A percentile compares a stretch with the other conserved stretches of the same genome.
Evolutionary conservation across 2,329 filamentous ascomycete genomes (phyloP).

Genomic region (Capronia epimyces): DNA sequence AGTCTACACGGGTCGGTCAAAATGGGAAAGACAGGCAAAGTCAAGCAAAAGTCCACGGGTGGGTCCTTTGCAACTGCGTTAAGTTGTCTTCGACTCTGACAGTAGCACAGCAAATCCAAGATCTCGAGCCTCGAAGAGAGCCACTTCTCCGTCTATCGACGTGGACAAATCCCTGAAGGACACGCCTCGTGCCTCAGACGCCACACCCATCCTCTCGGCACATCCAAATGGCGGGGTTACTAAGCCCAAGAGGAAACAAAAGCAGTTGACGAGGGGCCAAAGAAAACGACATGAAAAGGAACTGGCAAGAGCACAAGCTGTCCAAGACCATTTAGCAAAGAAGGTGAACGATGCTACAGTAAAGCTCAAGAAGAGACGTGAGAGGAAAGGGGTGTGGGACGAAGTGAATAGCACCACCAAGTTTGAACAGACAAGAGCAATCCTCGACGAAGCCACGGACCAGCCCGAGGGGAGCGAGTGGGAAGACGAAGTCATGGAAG

Average conservation of each 20-base stretch:
- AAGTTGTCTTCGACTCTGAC: not conserved
- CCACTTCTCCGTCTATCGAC: slow-evolving; percentile 50
- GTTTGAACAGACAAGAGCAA: slow-evolving; percentile 23
- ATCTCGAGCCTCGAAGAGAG: slow-evolving; percentile 56
- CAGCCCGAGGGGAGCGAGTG: slow-evolving; percentile 48
- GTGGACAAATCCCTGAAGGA: slow-evolving; percentile 47
- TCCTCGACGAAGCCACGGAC: slow-evolving; percentile 43
- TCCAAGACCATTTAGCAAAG: slow-evolving; percentile 51
- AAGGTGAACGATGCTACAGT: slow-evolving; percentile 51
- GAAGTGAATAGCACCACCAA: slow-evolving; percentile 36
- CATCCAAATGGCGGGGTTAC: slow-evolving; percentile 48
- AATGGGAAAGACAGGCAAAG: slow-evolving; percentile 22
- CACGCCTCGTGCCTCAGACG: slow-evolving; percentile 37
- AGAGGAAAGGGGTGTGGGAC: slow-evolving; percentile 43
- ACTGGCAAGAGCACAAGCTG: slow-evolving; percentile 51
- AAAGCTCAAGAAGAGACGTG: slow-evolving; percentile 46
- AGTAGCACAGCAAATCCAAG: slow-evolving; percentile 46
- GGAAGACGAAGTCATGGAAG: slow-evolving; percentile 39
- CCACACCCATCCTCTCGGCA: slow-evolving; percentile 35
- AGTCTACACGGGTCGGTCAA: no score
- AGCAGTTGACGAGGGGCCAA: slow-evolving; percentile 50
- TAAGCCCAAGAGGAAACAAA: slow-evolving; percentile 47
- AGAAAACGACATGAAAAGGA: slow-evolving; percentile 50
- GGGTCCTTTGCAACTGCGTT: not conserved
- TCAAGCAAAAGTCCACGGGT: slow-evolving; percentile 17